phyloP scores from a whole-genome alignment of 495 filamentous ascomycete species.

The Penicillium coprophilum region DNA sequence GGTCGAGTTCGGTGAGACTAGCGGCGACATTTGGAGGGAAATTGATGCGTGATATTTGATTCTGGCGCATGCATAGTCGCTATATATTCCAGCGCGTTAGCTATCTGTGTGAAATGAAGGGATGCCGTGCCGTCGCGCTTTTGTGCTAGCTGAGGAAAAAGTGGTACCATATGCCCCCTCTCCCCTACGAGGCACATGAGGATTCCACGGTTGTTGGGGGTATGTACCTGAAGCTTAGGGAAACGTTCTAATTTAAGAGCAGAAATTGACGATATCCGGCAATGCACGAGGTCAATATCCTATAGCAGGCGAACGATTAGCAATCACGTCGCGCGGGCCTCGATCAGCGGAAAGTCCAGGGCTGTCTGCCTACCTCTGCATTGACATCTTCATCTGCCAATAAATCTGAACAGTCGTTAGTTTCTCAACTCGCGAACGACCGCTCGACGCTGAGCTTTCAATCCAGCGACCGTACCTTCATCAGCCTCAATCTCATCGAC shows the following conservation, averaged over 20 bases:
- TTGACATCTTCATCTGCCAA: slow-evolving; percentile 63
- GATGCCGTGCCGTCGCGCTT: background rate
- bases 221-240: slow-evolving; percentile 60
- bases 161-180: background rate
- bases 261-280: slow-evolving; percentile 75
- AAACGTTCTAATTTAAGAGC: slow-evolving; percentile 82
- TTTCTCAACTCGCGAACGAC: background rate
- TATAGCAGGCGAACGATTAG: slow-evolving; percentile 33
- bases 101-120: background rate
- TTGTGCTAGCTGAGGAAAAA: background rate
- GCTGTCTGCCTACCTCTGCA: slow-evolving; percentile 44
- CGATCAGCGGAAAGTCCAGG: slow-evolving; percentile 1
- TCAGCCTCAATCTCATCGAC: slow-evolving; percentile 78
- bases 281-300: slow-evolving; percentile 89
- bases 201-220: background rate
- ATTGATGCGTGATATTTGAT: slow-evolving; percentile 75
- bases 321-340: slow-evolving; percentile 1
- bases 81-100: slow-evolving; percentile 26
- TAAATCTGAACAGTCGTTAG: slow-evolving; percentile 50
- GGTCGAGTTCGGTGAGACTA: slow-evolving; percentile 78
- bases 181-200: background rate
- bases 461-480: slow-evolving; percentile 57
- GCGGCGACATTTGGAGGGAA: slow-evolving; percentile 60
- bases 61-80: slow-evolving; percentile 92
- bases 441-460: background rate